These are phyloP conservation scores for Nemophila menziesii DNA, from an alignment of 257 asterid species.

Conservation along the genomic window DNA sequence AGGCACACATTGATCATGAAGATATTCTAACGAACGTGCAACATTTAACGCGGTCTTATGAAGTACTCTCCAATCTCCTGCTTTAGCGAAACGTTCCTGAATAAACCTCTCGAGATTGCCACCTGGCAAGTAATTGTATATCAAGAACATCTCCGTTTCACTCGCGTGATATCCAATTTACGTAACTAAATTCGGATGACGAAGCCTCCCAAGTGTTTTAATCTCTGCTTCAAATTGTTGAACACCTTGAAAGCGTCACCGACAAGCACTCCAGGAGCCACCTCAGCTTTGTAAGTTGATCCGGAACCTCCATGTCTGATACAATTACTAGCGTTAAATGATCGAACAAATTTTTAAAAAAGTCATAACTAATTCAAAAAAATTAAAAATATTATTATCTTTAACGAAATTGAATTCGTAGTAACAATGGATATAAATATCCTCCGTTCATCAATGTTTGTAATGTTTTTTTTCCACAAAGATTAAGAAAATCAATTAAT, in stretches of 20 bases:
- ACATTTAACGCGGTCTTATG: slow-evolving; percentile 87
- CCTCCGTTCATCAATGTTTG: too few species aligned
- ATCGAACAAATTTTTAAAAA: too few species aligned
- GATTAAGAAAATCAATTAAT: too few species aligned
- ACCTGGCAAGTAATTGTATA: slow-evolving; percentile 66
- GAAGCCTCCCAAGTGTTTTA: slow-evolving; percentile 67
- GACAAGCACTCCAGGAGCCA: slow-evolving; percentile 72
- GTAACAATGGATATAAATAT: too few species aligned
- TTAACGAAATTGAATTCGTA: too few species aligned
- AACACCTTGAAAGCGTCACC: slow-evolving; percentile 53
- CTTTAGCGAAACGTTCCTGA: slow-evolving; percentile 61
- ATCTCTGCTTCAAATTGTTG: slow-evolving; percentile 85
- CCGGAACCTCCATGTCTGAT: slow-evolving; percentile 96
- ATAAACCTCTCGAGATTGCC: slow-evolving; percentile 81
- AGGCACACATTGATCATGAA: slow-evolving; percentile 84
- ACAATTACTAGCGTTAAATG: slow-evolving; percentile 81
- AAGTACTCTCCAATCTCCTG: slow-evolving; percentile 79
- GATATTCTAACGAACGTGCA: slow-evolving; percentile 76
- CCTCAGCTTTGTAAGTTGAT: slow-evolving; percentile 89
- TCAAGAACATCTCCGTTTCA: slow-evolving; percentile 80
- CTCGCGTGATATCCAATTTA: slow-evolving; percentile 84
- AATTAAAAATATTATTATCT: too few species aligned
- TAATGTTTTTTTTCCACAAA: too few species aligned
- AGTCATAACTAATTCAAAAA: too few species aligned
- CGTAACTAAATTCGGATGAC: slow-evolving; percentile 78